Percentiles rank a stretch among this genome's conserved stretches.
Conservation (phyloP, 1,139 yeast genomes). For the Pneumocystis murina region DNA sequence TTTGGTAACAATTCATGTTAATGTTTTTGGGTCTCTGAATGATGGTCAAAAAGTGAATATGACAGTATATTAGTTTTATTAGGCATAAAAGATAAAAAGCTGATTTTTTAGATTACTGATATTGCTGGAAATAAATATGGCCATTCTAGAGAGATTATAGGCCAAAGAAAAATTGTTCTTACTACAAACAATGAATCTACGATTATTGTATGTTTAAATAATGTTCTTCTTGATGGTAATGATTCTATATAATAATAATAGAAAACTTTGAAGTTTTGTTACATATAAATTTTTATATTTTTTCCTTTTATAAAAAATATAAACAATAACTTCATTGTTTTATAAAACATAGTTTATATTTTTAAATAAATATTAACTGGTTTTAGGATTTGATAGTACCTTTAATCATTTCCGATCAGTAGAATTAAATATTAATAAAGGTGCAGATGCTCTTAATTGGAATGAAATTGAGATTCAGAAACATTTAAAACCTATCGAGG, state of each 20-base stretch:
- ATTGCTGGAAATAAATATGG: conserved; percentile 38
- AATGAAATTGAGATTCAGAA: conserved; percentile 84
- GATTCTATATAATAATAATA: conserved; percentile 3
- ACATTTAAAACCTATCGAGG: conserved; percentile 82
- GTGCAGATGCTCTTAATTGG: conserved; percentile 97
- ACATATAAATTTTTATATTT: neutral
- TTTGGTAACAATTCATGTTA: neutral
- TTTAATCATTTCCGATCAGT: conserved; percentile 32
- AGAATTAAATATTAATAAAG: conserved; percentile 85
- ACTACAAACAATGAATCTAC: conserved; percentile 73
- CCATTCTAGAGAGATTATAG: conserved; percentile 33
- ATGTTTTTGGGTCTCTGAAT: neutral
- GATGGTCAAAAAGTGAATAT: neutral
- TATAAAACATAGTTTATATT: neutral
- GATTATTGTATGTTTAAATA: conserved; percentile 81
- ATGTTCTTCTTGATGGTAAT: conserved; percentile 31
- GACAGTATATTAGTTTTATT: neutral
- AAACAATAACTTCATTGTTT: neutral
- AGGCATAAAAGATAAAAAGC: neutral
- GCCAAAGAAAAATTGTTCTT: conserved; percentile 48
- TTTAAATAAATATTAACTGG: neutral
- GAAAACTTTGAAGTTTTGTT: neutral
- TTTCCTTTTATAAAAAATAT: neutral
- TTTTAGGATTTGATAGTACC: neutral
- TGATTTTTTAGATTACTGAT: conserved; percentile 27